These are phyloP conservation scores for Megacollybia marginata DNA, from an alignment of 768 basidiomycete species.

Conservation along the genomic window DNA sequence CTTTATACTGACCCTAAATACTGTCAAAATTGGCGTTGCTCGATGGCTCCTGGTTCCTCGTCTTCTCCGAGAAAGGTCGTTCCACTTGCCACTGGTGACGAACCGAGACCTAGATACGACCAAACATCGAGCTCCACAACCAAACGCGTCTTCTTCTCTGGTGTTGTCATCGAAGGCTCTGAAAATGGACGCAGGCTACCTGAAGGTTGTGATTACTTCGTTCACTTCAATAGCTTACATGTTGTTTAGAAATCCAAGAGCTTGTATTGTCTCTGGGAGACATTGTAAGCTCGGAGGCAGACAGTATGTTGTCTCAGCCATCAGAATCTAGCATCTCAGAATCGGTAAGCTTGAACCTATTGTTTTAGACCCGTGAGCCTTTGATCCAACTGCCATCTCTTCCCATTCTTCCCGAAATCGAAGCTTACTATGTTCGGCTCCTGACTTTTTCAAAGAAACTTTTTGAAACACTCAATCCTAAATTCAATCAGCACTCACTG, in stretches of 20 bases:
- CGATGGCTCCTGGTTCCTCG: no score
- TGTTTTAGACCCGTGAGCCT: background rate
- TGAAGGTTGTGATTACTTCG: constrained; percentile 39
- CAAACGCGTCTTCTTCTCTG: constrained; percentile 82
- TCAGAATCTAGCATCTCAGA: constrained; percentile 29
- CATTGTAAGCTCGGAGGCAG: constrained; percentile 45
- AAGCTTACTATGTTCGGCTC: no score
- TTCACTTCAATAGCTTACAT: constrained; percentile 7
- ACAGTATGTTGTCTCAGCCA: constrained; percentile 39
- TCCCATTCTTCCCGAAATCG: no score
- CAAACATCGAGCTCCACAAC: constrained; percentile 41
- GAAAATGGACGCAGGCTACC: constrained; percentile 62
- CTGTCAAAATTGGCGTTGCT: no score
- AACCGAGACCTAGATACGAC: constrained; percentile 31
- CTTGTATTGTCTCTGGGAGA: constrained; percentile 73
- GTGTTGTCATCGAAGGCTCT: constrained; percentile 82
- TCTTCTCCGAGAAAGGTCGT: constrained; percentile 68
- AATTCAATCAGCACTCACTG: background rate
- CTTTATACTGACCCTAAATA: no score
- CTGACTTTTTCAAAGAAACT: no score
- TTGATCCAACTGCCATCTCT: no score
- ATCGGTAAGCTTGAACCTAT: constrained; percentile 30
- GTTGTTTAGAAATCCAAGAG: constrained; percentile 60
- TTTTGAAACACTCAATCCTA: background rate
- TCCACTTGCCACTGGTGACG: constrained; percentile 66